Conservation (phyloP, 768 basidiomycete genomes). For the Lenzites betulinus region DNA sequence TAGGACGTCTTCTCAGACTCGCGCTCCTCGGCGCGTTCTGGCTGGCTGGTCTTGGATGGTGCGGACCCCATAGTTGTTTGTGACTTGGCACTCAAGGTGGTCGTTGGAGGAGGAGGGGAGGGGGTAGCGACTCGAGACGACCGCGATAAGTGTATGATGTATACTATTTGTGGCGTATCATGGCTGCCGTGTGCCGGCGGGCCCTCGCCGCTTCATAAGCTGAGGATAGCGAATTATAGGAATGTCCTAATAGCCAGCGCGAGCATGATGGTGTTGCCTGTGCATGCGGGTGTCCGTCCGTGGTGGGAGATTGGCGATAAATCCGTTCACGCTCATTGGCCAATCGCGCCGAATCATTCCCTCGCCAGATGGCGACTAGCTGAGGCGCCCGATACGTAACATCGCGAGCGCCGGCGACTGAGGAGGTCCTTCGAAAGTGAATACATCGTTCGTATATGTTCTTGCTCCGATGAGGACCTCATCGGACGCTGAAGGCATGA, state of each 20-base stretch:
- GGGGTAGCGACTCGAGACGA: not conserved
- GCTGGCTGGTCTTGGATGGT: slow-evolving; percentile 33
- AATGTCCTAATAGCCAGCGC: not conserved
- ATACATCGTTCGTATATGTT: too few species aligned
- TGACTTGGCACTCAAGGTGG: not conserved
- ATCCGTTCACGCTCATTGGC: not conserved
- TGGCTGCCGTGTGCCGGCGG: not conserved
- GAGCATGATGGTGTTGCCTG: not conserved
- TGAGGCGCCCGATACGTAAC: not conserved
- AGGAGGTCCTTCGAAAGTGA: too few species aligned
- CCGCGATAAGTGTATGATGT: not conserved
- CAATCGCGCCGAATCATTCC: not conserved
- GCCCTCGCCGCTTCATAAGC: not conserved
- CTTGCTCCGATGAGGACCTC: too few species aligned
- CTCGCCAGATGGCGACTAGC: not conserved
- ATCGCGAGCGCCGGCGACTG: not conserved
- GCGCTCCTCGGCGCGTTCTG: slow-evolving; percentile 20
- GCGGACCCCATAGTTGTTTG: slow-evolving; percentile 37
- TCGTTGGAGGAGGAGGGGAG: not conserved
- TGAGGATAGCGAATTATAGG: not conserved
- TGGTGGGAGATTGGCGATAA: not conserved
- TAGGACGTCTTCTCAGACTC: slow-evolving; percentile 21
- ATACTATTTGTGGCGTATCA: not conserved
- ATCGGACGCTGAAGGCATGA: too few species aligned
- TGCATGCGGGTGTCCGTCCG: not conserved